These are phyloP conservation scores for Sporisorium reilianum DNA, from an alignment of 1,284 basidiomycete species.

Conservation along the genomic window DNA sequence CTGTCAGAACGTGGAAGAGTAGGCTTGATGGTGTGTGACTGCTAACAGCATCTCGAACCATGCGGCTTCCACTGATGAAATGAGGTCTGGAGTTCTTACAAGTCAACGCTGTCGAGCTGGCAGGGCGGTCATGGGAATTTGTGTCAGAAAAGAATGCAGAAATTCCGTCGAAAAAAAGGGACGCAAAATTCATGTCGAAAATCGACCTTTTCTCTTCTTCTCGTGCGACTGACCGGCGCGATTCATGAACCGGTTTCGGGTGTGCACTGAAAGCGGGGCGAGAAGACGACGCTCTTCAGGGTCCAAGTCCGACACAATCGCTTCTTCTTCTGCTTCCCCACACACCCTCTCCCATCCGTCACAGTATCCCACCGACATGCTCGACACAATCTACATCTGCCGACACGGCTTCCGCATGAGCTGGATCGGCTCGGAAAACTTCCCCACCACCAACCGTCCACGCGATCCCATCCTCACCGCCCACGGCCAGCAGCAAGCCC, in stretches of 20 bases:
- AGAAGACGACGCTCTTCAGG: conserved; percentile 2
- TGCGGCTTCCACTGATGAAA: no score
- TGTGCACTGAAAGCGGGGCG: background rate
- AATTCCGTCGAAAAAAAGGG: background rate
- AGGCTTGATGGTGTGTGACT: no score
- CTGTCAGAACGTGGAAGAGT: no score
- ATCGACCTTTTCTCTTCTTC: background rate
- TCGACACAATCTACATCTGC: conserved; percentile 82
- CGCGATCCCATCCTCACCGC: conserved; percentile 83
- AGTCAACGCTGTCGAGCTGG: background rate
- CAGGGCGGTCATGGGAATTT: background rate
- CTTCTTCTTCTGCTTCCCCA: no score
- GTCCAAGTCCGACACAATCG: background rate
- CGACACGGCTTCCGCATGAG: conserved; percentile 74
- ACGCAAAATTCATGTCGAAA: background rate
- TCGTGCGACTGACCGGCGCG: conserved; percentile 11
- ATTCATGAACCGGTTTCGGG: no score
- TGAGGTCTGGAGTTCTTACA: no score
- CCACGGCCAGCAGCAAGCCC: conserved; percentile 81
- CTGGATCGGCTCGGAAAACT: conserved; percentile 76
- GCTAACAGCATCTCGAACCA: no score
- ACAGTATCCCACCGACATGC: conserved; percentile 67
- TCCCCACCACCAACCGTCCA: conserved; percentile 77
- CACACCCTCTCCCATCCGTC: no score
- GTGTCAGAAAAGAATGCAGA: background rate